Conservation (phyloP, 2,329 filamentous ascomycete genomes). For the Monilinia fructigena region DNA sequence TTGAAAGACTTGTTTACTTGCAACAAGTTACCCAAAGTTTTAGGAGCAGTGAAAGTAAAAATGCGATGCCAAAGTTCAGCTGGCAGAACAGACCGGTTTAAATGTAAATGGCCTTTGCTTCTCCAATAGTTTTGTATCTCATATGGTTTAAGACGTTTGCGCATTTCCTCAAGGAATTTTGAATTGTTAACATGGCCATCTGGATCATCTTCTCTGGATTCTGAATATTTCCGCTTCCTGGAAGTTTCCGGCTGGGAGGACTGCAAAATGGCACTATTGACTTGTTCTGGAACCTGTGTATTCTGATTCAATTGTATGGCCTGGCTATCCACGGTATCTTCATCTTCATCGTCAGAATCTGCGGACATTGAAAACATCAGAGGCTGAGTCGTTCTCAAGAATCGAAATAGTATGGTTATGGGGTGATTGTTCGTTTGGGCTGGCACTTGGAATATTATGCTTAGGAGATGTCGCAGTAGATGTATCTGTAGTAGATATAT, state of each 20-base stretch:
- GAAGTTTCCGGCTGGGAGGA: constrained; percentile 24
- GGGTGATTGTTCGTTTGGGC: constrained; percentile 20
- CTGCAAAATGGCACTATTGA: constrained; percentile 7
- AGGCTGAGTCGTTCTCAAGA: constrained; percentile 37
- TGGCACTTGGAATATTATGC: constrained; percentile 25
- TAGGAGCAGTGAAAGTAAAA: constrained; percentile 65
- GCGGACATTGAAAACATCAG: constrained; percentile 43
- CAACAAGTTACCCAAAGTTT: constrained; percentile 62
- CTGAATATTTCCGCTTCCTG: constrained; percentile 36
- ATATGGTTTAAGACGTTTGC: constrained; percentile 38
- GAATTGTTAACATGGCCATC: constrained; percentile 29
- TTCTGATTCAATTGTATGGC: constrained; percentile 21
- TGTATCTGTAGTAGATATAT: constrained; percentile 34
- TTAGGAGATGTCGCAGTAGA: constrained; percentile 25
- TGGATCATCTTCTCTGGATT: constrained; percentile 24
- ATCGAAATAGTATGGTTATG: constrained; percentile 26
- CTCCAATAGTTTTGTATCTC: constrained; percentile 27
- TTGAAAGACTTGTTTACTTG: constrained; percentile 67
- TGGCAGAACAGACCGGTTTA: constrained; percentile 47
- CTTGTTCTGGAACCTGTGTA: constrained; percentile 17
- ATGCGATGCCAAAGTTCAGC: constrained; percentile 68
- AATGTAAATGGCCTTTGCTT: constrained; percentile 28
- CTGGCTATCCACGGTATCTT: constrained; percentile 21
- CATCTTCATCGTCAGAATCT: constrained; percentile 40
- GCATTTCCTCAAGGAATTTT: constrained; percentile 24